Conservation (phyloP, 208 protist genomes). For the Borovskyia barvae region DNA sequence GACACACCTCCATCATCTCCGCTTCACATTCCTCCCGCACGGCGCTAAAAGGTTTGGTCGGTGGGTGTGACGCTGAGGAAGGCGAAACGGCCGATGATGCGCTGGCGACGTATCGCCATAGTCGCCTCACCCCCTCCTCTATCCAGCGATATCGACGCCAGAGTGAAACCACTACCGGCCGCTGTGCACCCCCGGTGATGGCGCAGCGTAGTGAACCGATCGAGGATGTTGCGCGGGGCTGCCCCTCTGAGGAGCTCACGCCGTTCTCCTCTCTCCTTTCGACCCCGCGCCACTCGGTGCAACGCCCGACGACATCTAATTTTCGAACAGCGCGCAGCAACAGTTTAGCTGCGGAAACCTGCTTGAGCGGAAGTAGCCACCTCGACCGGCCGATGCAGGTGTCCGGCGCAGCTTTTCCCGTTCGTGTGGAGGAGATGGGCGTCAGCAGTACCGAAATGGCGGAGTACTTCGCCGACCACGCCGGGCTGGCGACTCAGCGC, state of each 20-base stretch:
- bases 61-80: background rate
- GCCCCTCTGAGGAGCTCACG: background rate
- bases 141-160: slow-evolving; percentile 18
- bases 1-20: slow-evolving; percentile 2
- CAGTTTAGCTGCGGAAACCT: background rate
- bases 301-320: background rate
- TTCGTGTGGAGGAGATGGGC: slow-evolving; percentile 16
- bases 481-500: background rate
- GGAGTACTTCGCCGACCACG: slow-evolving; percentile 29
- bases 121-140: slow-evolving; percentile 15
- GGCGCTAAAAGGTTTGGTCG: background rate
- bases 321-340: background rate
- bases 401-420: background rate
- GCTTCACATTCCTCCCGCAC: background rate
- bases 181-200: slow-evolving; percentile 8
- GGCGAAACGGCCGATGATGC: slow-evolving; percentile 3
- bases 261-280: slow-evolving; percentile 2
- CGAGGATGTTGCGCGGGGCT: slow-evolving; percentile 11
- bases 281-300: slow-evolving; percentile 14
- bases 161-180: slow-evolving; percentile 1
- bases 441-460: slow-evolving; percentile 43
- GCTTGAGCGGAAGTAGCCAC: background rate
- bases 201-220: slow-evolving; percentile 20
- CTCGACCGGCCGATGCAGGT: background rate
- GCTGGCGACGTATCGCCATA: slow-evolving; percentile 14